Evolutionary conservation across 2,329 filamentous ascomycete genomes (phyloP).

Genomic region (Bertia moriformis): DNA sequence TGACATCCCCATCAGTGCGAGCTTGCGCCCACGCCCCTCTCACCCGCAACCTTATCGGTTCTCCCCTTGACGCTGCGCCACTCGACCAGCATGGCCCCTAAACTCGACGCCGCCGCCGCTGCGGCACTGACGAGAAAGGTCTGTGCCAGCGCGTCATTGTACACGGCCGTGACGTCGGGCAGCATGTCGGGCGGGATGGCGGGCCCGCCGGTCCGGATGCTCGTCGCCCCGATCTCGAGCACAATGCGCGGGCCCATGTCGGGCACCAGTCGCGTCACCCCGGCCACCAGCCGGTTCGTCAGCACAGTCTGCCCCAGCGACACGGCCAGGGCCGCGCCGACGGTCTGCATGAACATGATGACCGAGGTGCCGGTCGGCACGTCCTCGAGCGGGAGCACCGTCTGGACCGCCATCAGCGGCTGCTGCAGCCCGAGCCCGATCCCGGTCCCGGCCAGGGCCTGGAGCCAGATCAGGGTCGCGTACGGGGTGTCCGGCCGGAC

Average conservation of each 20-base stretch:
- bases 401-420: not conserved
- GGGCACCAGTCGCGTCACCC: not conserved
- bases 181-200: too few relatives aligned
- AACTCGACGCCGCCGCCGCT: not conserved
- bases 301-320: not conserved
- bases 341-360: conserved; percentile 10
- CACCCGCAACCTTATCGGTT: too few relatives aligned
- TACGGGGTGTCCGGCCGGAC: not conserved
- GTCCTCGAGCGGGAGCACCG: conserved; percentile 13
- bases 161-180: too few relatives aligned
- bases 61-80: conserved; percentile 13
- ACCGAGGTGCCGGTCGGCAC: conserved; percentile 24
- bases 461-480: not conserved
- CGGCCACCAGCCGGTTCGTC: not conserved
- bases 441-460: not conserved
- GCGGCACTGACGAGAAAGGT: not conserved
- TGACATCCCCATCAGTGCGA: too few relatives aligned
- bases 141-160: too few relatives aligned
- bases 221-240: too few relatives aligned
- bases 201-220: too few relatives aligned
- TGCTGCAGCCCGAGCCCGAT: not conserved
- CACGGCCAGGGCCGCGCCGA: not conserved
- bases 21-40: too few relatives aligned
- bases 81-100: conserved; percentile 9
- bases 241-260: too few relatives aligned